Evolutionary conservation across 2,329 filamentous ascomycete genomes (phyloP).

Genomic region (Byssothecium circinans): DNA sequence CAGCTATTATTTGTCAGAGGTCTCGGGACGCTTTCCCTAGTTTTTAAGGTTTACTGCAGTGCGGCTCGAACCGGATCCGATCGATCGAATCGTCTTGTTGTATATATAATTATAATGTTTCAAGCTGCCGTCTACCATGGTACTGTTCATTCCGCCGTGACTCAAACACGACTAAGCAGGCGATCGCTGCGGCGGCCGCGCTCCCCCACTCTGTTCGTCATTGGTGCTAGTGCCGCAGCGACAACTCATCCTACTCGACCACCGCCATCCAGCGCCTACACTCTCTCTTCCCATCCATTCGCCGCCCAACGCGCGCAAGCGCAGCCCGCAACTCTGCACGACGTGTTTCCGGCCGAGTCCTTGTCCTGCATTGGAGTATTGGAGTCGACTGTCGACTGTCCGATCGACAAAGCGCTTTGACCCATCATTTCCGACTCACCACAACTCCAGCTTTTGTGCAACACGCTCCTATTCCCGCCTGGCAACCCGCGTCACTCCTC

Average conservation of each 20-base stretch:
- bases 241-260: conserved; percentile 11
- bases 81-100: not conserved
- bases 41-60: too few relatives aligned
- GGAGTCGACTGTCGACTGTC: not conserved
- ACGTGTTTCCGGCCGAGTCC: conserved; percentile 21
- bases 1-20: too few relatives aligned
- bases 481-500: not conserved
- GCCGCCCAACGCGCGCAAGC: conserved; percentile 21
- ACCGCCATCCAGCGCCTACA: conserved; percentile 27
- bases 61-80: not conserved
- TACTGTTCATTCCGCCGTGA: too few relatives aligned
- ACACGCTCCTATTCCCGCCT: conserved; percentile 2
- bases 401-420: conserved; percentile 35
- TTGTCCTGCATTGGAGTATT: conserved; percentile 27
- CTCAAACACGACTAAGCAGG: too few relatives aligned
- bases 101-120: too few relatives aligned
- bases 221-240: conserved; percentile 18
- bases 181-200: too few relatives aligned
- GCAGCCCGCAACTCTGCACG: conserved; percentile 15
- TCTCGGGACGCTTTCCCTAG: too few relatives aligned
- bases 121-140: too few relatives aligned
- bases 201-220: conserved; percentile 20
- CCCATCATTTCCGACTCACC: conserved; percentile 26
- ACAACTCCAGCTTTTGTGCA: conserved; percentile 15
- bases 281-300: conserved; percentile 24